Conservation (phyloP, 352 stramenopile species). For the Phytophthora uliginosa region DNA sequence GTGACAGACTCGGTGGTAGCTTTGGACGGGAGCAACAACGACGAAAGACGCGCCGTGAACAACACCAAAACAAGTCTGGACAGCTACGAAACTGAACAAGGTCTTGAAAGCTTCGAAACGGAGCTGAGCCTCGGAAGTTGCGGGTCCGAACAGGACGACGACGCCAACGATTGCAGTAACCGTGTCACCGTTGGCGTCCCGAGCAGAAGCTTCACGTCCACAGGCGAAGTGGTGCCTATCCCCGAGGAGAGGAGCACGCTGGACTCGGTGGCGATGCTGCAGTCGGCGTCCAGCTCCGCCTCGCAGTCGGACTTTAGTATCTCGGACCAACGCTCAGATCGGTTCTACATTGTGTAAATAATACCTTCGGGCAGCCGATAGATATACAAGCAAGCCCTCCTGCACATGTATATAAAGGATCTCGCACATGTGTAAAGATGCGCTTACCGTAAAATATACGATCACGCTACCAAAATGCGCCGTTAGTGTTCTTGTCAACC, state of each 20-base stretch:
- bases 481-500: background rate
- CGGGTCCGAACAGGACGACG: slow-evolving; percentile 4
- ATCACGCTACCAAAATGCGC: too few species aligned
- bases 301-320: slow-evolving; percentile 25
- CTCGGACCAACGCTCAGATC: slow-evolving; percentile 18
- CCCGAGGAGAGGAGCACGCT: slow-evolving; percentile 15
- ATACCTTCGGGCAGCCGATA: background rate
- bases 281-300: slow-evolving; percentile 21
- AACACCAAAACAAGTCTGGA: slow-evolving; percentile 20
- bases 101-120: slow-evolving; percentile 19
- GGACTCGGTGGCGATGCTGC: slow-evolving; percentile 32
- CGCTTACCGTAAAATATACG: too few species aligned
- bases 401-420: background rate
- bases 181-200: slow-evolving; percentile 19
- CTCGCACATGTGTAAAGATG: background rate
- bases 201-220: slow-evolving; percentile 23
- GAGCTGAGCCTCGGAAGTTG: slow-evolving; percentile 29
- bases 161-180: slow-evolving; percentile 21
- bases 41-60: slow-evolving; percentile 2
- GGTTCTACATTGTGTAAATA: slow-evolving; percentile 24
- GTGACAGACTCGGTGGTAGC: slow-evolving; percentile 27
- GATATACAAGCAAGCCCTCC: background rate
- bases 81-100: slow-evolving; percentile 22
- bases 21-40: slow-evolving; percentile 25
- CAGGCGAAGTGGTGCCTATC: slow-evolving; percentile 7